phyloP scores from a whole-genome alignment of 495 filamentous ascomycete genomes.

The Aspergillus sclerotioniger region DNA sequence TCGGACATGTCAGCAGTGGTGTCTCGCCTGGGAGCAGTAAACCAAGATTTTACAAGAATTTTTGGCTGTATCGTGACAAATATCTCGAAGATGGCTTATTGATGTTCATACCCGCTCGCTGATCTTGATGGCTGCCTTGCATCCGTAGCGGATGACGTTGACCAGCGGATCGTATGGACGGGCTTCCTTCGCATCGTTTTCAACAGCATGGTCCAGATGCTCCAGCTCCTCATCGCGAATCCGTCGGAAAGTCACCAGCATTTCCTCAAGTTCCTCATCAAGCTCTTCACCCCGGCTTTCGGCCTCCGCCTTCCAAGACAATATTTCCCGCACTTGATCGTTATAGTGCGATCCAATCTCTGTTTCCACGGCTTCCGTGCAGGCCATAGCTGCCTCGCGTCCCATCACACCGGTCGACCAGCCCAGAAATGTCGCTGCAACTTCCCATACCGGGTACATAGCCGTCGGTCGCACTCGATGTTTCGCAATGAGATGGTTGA shows the following conservation, averaged over 20 bases:
- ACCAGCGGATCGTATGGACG: constrained; percentile 85
- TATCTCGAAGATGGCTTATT: constrained; percentile 18
- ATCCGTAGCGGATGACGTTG: constrained; percentile 83
- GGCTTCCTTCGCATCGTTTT: constrained; percentile 85
- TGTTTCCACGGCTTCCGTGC: constrained; percentile 97
- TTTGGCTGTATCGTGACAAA: constrained; percentile 32
- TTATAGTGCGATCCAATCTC: constrained; percentile 98
- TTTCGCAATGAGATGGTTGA: constrained; percentile 78
- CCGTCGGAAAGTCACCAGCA: constrained; percentile 70
- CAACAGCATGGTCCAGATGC: constrained; percentile 92
- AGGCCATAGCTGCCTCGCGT: constrained; percentile 95
- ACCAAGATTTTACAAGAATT: no score
- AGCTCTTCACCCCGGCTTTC: constrained; percentile 67
- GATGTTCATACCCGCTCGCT: constrained; percentile 69
- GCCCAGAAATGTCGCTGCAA: constrained; percentile 77
- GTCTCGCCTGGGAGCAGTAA: not conserved
- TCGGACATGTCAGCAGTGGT: not conserved
- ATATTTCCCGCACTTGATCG: constrained; percentile 74
- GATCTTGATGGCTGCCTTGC: constrained; percentile 88
- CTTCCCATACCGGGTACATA: constrained; percentile 90
- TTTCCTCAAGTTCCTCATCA: constrained; percentile 70
- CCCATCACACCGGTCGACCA: constrained; percentile 90
- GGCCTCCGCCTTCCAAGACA: constrained; percentile 73
- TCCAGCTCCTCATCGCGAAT: constrained; percentile 97
- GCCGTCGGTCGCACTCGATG: constrained; percentile 92